Base-by-base conservation (phyloP, 2,329 filamentous ascomycete species). In the Microsporum canis region DNA sequence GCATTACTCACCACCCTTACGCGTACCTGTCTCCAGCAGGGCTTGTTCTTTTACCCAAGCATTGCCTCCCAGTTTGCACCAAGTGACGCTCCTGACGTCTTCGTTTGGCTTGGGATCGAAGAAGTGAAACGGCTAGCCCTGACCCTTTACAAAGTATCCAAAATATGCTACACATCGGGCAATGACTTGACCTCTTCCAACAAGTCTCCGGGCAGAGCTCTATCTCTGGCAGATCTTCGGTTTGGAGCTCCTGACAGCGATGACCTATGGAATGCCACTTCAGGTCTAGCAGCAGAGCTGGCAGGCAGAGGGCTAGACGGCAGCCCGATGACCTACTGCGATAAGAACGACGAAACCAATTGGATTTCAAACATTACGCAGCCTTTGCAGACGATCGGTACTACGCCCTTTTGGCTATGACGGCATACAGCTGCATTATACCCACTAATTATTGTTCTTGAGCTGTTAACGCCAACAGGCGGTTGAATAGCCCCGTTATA, bases 101-200 rank as follows among this genome's bases (percentile, higher is more conserved):
- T 65, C 59, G 58, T 67, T 34, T 68, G 68, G 66, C 62, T 67
- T 3, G 33, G 65, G 0, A 61, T 71, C 29, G 71, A 72, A 55
- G 70, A 72, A 49, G 60, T 67, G 2, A 72, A 72, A 62, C 65
- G 66, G 1, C 72, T 72, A 27, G 65, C 64, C 17, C 3, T 71
- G 5, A 66, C 71, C 0, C 49, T 73, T 31, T 71, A 66, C 49
- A 72, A 62, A 41, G 60, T 69, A 5, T 62, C 58, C 29, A 60
- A 27, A 36, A 36, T 39, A 31, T 51, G 14, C 17, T 31, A 39
- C 29, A 34, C 14, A n/a, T 31, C 43, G 8, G 43, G 31, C 17
- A 12, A 36, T 2, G 10, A 36, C 34, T 5, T 10, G 41, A 45
- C 5, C 3, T 45, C 8, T 45, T 23, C 41, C 41, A 45, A n/a